Base-by-base conservation (phyloP, 768 basidiomycete genomes). In the Tylopilus plumbeoviolaceoides region DNA sequence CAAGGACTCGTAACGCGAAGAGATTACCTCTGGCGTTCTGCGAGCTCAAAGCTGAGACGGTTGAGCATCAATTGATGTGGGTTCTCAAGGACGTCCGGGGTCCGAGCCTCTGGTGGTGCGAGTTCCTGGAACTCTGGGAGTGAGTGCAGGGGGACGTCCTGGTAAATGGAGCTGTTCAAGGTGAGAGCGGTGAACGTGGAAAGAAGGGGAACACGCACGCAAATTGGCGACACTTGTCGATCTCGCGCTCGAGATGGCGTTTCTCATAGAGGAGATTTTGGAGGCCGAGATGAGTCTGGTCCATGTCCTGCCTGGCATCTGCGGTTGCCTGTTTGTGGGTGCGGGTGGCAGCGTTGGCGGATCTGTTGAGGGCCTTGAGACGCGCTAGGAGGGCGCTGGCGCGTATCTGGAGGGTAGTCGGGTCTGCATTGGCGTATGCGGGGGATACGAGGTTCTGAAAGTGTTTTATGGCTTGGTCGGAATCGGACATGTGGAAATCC, bases 191-290 rank as follows among this genome's bases (percentile, higher is more conserved):
- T 0, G 17, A 30, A 50, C 25, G 25, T 25, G 39, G 28, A 38
- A 17, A 27, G 15, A 31, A 30, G 30, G 30, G 7, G 20, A 10
- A 7, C 2, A 8, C 42, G 78, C 66, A 93, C 91, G 88, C 89
- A 64, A 92, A 95, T 65, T 94, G 91, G 44, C 89, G 81, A 70
- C 92, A 95, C 66, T 93, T 92, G 61, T 91, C 88, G 33, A 95
- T 95, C 72, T 95, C 92, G 51, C 89, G 79, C 68, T 93, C 90
- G 6, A 95, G 81, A 63, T 95, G 91, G 25, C 90, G 79, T 65
- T 89, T 91, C 71, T 95, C 91, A 60, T 94, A 95, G 45, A 88
- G 77, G 33, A 93, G 74, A 58, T 95, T 95, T 71, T 95, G 91
- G 28, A 91, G 79, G 20, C 84, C 83, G 36, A 95, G 82, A 68